Evolutionary conservation across 208 protist genomes (phyloP).

Genomic region (Trypanosoma grayi): DNA sequence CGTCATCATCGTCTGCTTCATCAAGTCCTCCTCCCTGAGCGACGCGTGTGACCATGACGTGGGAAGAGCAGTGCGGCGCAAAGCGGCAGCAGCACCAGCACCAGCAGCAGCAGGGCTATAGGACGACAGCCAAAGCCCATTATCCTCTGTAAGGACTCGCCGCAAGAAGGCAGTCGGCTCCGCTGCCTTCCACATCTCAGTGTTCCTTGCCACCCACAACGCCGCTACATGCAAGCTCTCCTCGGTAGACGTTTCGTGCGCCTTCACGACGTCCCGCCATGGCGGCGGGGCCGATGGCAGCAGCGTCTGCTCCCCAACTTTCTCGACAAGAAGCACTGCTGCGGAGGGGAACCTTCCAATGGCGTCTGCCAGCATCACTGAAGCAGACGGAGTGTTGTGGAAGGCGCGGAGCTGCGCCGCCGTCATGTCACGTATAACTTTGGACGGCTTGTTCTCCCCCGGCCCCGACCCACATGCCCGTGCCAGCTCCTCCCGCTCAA

Average conservation of each 20-base stretch:
- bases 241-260: constrained; percentile 9
- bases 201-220: constrained; percentile 62
- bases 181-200: constrained; percentile 75
- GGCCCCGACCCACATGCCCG: background rate
- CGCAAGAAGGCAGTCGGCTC: constrained; percentile 31
- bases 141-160: constrained; percentile 17
- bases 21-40: constrained; percentile 37
- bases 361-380: constrained; percentile 43
- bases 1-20: constrained; percentile 34
- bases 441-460: constrained; percentile 31
- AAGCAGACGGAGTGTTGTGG: constrained; percentile 33
- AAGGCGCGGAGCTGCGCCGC: constrained; percentile 29
- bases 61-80: background rate
- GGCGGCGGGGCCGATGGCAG: constrained; percentile 21
- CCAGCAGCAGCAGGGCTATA: background rate
- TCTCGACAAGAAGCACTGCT: constrained; percentile 50
- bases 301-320: constrained; percentile 30
- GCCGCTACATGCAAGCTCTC: constrained; percentile 26
- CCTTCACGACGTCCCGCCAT: constrained; percentile 24
- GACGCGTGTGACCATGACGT: constrained; percentile 12
- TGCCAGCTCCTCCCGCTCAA: constrained; percentile 46
- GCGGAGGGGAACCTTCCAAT: constrained; percentile 57
- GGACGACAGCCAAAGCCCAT: constrained; percentile 13
- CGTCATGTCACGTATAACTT: constrained; percentile 56
- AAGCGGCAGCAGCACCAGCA: background rate